Base-by-base conservation (phyloP, 352 stramenopile species). In the Pythium brachiatum region DNA sequence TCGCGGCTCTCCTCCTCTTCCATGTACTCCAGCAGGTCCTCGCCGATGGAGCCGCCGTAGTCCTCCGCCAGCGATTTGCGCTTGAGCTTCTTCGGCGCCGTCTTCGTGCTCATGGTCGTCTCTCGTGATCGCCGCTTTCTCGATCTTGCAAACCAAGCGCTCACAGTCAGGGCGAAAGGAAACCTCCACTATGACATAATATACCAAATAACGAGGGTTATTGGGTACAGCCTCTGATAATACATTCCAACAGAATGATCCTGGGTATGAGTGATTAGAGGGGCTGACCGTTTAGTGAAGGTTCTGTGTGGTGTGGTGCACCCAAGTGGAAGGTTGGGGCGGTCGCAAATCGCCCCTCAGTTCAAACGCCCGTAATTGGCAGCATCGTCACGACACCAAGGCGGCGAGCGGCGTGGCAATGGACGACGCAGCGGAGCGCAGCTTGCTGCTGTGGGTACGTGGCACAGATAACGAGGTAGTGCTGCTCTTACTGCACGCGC, bases 1-100 rank as follows among this genome's bases (percentile, higher is more conserved):
- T 56, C 69, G 32, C 51, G 54, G n/a, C 31, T 32, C 29, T 65
- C 61, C 32, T 94, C 81, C 29, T 77, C 78, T 48, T 90, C 80
- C 80, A 94, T 86, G 60, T 94, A 94, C 68, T 91, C 83, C 6
- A 91, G 75, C 20, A 92, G 72, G 2, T 94, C 85, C 41, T 94
- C 85, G 20, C 79, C 83, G 32, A 94, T 72, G 20, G 81, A 81
- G 0, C 86, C 86, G 69, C 77, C 83, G 67, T 94, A 94, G 72
- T 94, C 83, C 60, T 93, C 86, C 2, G 83, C 86, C 44, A 92
- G 77, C 50, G 78, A 84, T 74, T 89, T 90, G 72, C 83, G 82
- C 75, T 94, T 94, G 58, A 82, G 78, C 68, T 83, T 79, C 78
- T 89, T 90, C 53, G 73, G 69, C 21, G 73, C 73, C 7, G 70